Conservation (phyloP, 441 rosid genomes). For the Pelargonium hybrid region DNA sequence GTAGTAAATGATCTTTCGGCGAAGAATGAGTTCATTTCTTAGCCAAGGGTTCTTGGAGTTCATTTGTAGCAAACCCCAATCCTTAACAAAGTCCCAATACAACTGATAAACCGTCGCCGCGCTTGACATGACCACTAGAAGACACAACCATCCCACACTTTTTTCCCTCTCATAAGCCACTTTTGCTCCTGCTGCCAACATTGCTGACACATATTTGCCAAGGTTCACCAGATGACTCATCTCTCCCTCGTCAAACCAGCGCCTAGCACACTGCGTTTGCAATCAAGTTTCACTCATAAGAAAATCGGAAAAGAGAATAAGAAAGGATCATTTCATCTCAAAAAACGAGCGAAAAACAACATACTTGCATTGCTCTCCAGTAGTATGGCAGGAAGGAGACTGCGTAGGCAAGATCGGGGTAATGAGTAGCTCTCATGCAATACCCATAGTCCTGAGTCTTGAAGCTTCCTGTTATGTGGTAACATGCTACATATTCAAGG, state of each 20-base stretch:
- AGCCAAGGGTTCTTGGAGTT: constrained; percentile 94
- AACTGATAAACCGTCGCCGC: constrained; percentile 84
- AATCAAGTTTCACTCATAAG: background rate
- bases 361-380: constrained; percentile 5
- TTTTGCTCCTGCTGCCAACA: constrained; percentile 95
- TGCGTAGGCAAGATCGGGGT: constrained; percentile 84
- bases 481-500: constrained; percentile 80
- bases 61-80: constrained; percentile 93
- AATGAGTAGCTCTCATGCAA: constrained; percentile 66
- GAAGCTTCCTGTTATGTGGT: constrained; percentile 86
- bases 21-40: constrained; percentile 85
- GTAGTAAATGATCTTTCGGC: constrained; percentile 77
- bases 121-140: constrained; percentile 73
- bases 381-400: constrained; percentile 28
- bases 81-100: constrained; percentile 97
- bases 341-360: background rate
- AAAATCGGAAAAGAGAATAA: background rate
- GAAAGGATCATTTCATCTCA: background rate
- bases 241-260: constrained; percentile 94
- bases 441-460: constrained; percentile 77
- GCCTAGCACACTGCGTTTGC: constrained; percentile 75
- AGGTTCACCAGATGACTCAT: constrained; percentile 71
- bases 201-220: constrained; percentile 94
- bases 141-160: constrained; percentile 61
- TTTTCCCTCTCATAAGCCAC: constrained; percentile 79